These are phyloP conservation scores for Thielaviopsis populi DNA, from an alignment of 2,329 filamentous ascomycete species.

Conservation along the genomic window DNA sequence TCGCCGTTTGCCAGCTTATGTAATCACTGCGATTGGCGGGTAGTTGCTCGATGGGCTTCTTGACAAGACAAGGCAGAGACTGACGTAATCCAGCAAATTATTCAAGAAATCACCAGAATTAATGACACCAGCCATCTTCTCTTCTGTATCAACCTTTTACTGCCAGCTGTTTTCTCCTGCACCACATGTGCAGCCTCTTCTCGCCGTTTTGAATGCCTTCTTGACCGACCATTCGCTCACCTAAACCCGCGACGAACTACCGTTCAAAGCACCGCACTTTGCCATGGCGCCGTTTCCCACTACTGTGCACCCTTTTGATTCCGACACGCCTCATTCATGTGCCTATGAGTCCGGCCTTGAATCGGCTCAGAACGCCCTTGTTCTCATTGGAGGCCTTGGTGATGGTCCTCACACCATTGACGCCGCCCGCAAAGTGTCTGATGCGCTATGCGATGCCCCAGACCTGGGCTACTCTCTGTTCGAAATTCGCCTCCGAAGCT, in stretches of 20 bases:
- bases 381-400: slow-evolving; percentile 56
- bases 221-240: too few relatives aligned
- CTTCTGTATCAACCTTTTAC: background rate
- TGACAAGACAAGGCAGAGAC: background rate
- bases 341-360: slow-evolving; percentile 34
- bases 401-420: slow-evolving; percentile 53
- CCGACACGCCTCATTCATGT: slow-evolving; percentile 27
- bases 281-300: slow-evolving; percentile 26
- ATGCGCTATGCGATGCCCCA: slow-evolving; percentile 26
- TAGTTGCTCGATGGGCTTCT: background rate
- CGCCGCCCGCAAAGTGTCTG: slow-evolving; percentile 37
- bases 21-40: background rate
- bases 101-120: too few relatives aligned
- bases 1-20: background rate
- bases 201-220: background rate
- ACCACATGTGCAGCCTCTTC: background rate
- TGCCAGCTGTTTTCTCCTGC: background rate
- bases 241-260: too few relatives aligned
- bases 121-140: background rate
- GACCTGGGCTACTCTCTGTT: slow-evolving; percentile 38
- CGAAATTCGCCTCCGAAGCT: slow-evolving; percentile 40
- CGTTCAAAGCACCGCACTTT: background rate
- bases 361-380: slow-evolving; percentile 39
- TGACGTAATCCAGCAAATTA: background rate
- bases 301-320: slow-evolving; percentile 33